phyloP scores from a whole-genome alignment of 306 rosid species.

The Corylus heterophylla region DNA sequence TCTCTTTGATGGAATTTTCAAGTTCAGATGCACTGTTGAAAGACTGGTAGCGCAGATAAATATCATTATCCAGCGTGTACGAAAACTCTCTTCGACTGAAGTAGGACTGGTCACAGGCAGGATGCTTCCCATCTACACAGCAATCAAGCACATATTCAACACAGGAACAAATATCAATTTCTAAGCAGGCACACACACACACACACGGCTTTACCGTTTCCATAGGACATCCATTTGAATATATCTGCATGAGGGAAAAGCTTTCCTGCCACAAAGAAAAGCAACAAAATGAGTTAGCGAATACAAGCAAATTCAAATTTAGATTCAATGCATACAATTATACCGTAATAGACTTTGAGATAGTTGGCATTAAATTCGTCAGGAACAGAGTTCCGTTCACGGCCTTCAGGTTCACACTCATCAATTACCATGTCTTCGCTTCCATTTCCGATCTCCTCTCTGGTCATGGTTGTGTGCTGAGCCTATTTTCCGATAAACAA shows the following conservation, averaged over 20 bases:
- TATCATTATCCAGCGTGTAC: constrained; percentile 68
- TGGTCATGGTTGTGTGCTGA: constrained; percentile 26
- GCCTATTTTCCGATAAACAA: background rate
- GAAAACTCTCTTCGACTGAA: constrained; percentile 83
- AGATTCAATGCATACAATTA: background rate
- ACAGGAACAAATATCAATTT: background rate
- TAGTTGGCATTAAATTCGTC: constrained; percentile 46
- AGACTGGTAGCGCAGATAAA: constrained; percentile 73
- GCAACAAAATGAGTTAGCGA: background rate
- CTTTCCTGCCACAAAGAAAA: constrained; percentile 54
- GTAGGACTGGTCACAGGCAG: constrained; percentile 73
- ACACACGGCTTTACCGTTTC: constrained; percentile 57
- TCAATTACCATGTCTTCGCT: constrained; percentile 51
- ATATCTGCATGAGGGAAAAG: constrained; percentile 76
- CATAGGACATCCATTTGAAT: constrained; percentile 79
- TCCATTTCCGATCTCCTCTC: constrained; percentile 37
- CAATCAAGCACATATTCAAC: constrained; percentile 7
- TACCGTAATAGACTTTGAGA: constrained; percentile 71
- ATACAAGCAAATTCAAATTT: background rate
- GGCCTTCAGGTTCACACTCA: constrained; percentile 1
- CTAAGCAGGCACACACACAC: background rate
- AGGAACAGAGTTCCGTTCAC: constrained; percentile 33
- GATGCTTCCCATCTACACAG: constrained; percentile 90
- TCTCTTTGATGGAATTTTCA: constrained; percentile 69
- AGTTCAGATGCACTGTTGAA: constrained; percentile 60